These are phyloP conservation scores for Pharnaceum exiguum DNA, from an alignment of 148 eudicot species.

Conservation along the genomic window DNA sequence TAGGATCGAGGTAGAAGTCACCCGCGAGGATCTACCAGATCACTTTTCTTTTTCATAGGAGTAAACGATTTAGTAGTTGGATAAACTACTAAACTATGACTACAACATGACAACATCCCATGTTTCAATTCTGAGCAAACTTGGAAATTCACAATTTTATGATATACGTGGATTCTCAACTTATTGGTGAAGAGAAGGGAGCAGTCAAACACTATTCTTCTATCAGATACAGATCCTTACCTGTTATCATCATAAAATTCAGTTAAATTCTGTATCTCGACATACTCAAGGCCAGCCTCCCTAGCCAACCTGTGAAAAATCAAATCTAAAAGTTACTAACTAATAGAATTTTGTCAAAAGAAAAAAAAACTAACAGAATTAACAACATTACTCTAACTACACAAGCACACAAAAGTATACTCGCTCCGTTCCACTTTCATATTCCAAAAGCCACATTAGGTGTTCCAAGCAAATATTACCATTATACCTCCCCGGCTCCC, in stretches of 20 bases:
- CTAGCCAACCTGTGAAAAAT: constrained; percentile 99
- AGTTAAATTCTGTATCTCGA: constrained; percentile 87
- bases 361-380: neutral
- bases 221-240: constrained; percentile 13
- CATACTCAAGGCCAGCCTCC: constrained; percentile 93
- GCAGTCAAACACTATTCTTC: neutral
- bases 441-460: neutral
- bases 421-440: neutral
- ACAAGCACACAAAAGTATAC: neutral
- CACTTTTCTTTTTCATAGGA: no score
- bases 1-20: constrained; percentile 81
- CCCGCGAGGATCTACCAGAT: constrained; percentile 88
- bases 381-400: neutral
- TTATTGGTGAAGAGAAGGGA: neutral
- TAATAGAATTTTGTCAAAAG: no score
- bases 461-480: neutral
- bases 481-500: no score
- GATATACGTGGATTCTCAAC: no score
- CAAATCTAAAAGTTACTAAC: no score
- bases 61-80: no score
- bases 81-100: no score
- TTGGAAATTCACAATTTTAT: no score
- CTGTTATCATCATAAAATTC: constrained; percentile 97
- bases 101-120: no score
- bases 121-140: no score